Evolutionary conservation across 2,329 filamentous ascomycete species (phyloP).

Genomic region (Penicillium palitans): DNA sequence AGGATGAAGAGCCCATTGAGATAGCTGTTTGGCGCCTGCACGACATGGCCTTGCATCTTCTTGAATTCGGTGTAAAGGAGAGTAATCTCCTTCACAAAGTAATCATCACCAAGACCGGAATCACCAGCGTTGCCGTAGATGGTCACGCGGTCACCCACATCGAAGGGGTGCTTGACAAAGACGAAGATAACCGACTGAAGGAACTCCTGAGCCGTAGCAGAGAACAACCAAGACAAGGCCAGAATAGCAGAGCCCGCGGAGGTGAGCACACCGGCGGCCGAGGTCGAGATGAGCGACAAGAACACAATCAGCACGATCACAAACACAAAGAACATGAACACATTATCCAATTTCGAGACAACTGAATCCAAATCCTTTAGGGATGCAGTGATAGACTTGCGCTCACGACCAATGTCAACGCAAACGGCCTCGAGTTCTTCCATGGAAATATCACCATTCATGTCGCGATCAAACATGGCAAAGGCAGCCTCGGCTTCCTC

Average conservation of each 20-base stretch:
- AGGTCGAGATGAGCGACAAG: slow-evolving; percentile 83
- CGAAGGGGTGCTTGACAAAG: slow-evolving; percentile 95
- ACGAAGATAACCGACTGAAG: slow-evolving; percentile 92
- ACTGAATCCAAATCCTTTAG: slow-evolving; percentile 94
- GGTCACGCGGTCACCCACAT: slow-evolving; percentile 89
- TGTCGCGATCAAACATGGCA: slow-evolving; percentile 89
- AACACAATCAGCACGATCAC: slow-evolving; percentile 83
- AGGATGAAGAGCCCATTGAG: slow-evolving; percentile 92
- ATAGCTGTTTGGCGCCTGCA: slow-evolving; percentile 92
- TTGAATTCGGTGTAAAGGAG: slow-evolving; percentile 96
- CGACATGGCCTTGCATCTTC: slow-evolving; percentile 96
- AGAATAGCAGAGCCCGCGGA: slow-evolving; percentile 86
- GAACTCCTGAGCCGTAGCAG: slow-evolving; percentile 90
- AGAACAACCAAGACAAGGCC: slow-evolving; percentile 88
- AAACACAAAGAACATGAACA: slow-evolving; percentile 82
- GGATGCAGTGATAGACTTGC: slow-evolving; percentile 92
- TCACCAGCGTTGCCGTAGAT: slow-evolving; percentile 87
- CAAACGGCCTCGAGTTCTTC: slow-evolving; percentile 91
- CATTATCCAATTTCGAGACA: slow-evolving; percentile 82
- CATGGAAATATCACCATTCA: slow-evolving; percentile 95
- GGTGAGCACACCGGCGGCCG: slow-evolving; percentile 85
- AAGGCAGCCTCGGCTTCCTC: slow-evolving; percentile 91
- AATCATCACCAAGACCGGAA: slow-evolving; percentile 79
- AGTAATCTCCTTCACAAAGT: slow-evolving; percentile 93
- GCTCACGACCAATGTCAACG: slow-evolving; percentile 90